Evolutionary conservation across 805 yeast species (phyloP), one percentile per base, ranked within the genome.

Genomic region (Candida peoriensis): DNA sequence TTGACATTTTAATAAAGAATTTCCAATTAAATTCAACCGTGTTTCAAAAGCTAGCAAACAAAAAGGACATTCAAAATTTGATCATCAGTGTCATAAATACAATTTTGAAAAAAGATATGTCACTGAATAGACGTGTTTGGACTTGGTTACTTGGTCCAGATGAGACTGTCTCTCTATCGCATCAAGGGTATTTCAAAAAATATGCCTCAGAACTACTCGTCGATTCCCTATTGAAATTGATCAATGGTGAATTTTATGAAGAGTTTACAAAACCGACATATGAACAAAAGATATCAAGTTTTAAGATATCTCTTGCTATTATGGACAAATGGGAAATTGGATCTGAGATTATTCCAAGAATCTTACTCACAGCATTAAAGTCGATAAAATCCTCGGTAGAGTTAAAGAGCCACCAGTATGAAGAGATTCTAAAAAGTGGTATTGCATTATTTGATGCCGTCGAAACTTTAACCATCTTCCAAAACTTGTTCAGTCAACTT

Each of bases 281-380:
- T 24, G 58, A 44, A 12, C 68, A 57, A 36, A 63, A 62, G 20
- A 60, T 74, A 2, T 71, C 66, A 16, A 78, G 83, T 0, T 77
- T 77, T 48, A 74, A 70, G 32, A 78, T 90, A 6, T 70, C 86
- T 2, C 61, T 80, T 4, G 76, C 93, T 1, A 67, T 89, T 4
- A 74, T 89, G 78, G 97, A 93, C 52, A 75, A 87, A 42, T 93
- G 97, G 97, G 98, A 93, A 57, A 78, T 93, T 27, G 94, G 96
- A 10, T 76, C 79, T 9, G 55, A 72, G 11, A 63, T 90, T 1
- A 76, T 88, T 1, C 94, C 96, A 1, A 58, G 64, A 18, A 56
- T 89, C 7, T 73, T 93, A 29, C 59, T 75, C 1, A 90, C 94
- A 0, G 64, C 85, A 3, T 57, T 93, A 32, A 45, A 58, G 34